Evolutionary conservation across 345 rosid genomes (phyloP).

Genomic region (Citrus inodora): DNA sequence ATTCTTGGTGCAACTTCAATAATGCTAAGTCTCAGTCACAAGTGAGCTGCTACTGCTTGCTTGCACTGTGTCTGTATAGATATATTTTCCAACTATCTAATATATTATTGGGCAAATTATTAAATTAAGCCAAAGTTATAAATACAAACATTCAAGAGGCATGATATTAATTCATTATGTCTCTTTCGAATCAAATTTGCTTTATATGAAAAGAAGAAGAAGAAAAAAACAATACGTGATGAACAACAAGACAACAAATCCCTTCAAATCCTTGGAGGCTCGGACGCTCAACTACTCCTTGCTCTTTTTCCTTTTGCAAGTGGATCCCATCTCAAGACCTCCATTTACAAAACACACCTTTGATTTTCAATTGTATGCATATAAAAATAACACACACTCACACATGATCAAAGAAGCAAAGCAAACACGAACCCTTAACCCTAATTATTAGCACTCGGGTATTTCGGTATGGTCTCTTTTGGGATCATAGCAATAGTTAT

Average conservation of each 20-base stretch:
- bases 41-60: not conserved
- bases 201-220: not conserved
- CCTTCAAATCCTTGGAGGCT: slow-evolving; percentile 23
- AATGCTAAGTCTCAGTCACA: not conserved
- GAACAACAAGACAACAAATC: slow-evolving; percentile 1
- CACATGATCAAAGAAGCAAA: not conserved
- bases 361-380: not conserved
- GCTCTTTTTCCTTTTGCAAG: slow-evolving; percentile 25
- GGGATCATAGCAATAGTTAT: slow-evolving; percentile 80
- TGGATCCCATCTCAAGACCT: slow-evolving; percentile 44
- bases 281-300: slow-evolving; percentile 42
- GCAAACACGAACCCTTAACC: not conserved
- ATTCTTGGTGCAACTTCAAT: not conserved
- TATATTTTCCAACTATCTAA: too few relatives aligned
- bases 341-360: slow-evolving; percentile 3
- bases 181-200: not conserved
- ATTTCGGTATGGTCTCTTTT: slow-evolving; percentile 65
- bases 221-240: not conserved
- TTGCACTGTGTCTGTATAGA: too few relatives aligned
- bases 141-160: not conserved
- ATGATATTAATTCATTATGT: not conserved
- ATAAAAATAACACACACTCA: not conserved
- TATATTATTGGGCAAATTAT: too few relatives aligned
- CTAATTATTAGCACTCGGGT: slow-evolving; percentile 66
- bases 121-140: too few relatives aligned